A percentile compares a stretch with the other conserved stretches of the same genome.
Conservation (phyloP, 129 eudicot species). For the Deinandra increscens region DNA sequence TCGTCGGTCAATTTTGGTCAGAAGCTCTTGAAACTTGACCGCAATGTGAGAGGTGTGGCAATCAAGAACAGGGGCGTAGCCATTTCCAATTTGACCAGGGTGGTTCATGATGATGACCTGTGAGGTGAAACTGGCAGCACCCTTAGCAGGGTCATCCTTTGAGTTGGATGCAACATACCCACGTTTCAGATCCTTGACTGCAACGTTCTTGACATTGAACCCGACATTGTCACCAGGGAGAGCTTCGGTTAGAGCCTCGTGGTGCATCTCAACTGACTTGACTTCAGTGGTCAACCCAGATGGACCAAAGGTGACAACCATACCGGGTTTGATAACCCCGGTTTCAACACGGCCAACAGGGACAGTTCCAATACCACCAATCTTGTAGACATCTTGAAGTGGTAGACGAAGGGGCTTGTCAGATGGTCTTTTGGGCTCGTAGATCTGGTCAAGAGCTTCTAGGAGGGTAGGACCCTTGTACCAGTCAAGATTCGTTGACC, state of each 20-base stretch:
- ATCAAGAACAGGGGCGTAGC: constrained; percentile 26
- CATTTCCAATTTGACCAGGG: constrained; percentile 30
- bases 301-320: constrained; percentile 36
- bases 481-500: constrained; percentile 33
- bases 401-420: constrained; percentile 31
- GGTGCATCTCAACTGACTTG: constrained; percentile 34
- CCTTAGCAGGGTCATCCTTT: constrained; percentile 28
- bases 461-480: constrained; percentile 34
- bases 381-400: constrained; percentile 30
- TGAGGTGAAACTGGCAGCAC: constrained; percentile 32
- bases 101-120: constrained; percentile 38
- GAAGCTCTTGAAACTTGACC: constrained; percentile 21
- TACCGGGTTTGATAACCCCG: constrained; percentile 23
- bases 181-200: constrained; percentile 32
- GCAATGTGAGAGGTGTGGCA: constrained; percentile 30
- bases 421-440: constrained; percentile 25
- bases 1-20: constrained; percentile 27
- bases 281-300: constrained; percentile 36
- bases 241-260: constrained; percentile 22
- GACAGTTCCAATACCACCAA: constrained; percentile 31
- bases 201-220: constrained; percentile 35
- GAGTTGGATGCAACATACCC: constrained; percentile 38
- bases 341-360: constrained; percentile 29
- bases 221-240: constrained; percentile 31
- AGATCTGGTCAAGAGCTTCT: constrained; percentile 27